These are phyloP conservation scores for Nicotiana tomentosiformis DNA, from an alignment of 257 asterid genomes.

Conservation along the genomic window DNA sequence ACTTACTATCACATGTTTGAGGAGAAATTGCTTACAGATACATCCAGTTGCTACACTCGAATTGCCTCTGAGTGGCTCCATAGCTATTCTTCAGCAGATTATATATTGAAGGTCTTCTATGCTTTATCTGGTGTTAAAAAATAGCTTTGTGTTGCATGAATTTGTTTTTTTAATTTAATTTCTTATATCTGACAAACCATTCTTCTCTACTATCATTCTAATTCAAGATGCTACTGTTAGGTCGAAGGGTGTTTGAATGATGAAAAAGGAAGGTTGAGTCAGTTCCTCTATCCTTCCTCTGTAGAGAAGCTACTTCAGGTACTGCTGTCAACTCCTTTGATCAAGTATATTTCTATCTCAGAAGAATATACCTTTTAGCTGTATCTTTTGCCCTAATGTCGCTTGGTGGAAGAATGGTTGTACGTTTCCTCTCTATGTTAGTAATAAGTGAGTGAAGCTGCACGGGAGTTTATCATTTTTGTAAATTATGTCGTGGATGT, in stretches of 20 bases:
- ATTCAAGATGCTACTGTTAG: background rate
- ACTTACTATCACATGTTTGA: constrained; percentile 11
- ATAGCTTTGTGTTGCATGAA: background rate
- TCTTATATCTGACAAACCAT: background rate
- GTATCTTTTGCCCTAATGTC: background rate
- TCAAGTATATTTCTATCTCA: background rate
- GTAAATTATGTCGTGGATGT: no score
- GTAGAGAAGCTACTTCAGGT: constrained; percentile 23
- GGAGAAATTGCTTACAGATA: constrained; percentile 15
- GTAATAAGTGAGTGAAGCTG: background rate
- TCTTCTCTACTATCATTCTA: background rate
- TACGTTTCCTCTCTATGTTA: background rate
- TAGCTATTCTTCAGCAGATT: constrained; percentile 15
- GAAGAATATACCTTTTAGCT: background rate
- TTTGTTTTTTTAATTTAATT: background rate
- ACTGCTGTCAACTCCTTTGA: background rate
- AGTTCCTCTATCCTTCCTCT: constrained; percentile 5
- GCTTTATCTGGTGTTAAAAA: background rate
- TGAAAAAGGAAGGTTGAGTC: constrained; percentile 13
- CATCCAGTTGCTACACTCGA: constrained; percentile 9
- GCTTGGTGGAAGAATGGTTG: background rate
- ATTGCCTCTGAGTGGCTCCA: constrained; percentile 16
- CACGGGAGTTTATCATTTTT: background rate
- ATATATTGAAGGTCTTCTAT: constrained; percentile 13
- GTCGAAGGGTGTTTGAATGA: constrained; percentile 12